Conservation (phyloP, 345 rosid species). For the Rhodomyrtus tomentosa region DNA sequence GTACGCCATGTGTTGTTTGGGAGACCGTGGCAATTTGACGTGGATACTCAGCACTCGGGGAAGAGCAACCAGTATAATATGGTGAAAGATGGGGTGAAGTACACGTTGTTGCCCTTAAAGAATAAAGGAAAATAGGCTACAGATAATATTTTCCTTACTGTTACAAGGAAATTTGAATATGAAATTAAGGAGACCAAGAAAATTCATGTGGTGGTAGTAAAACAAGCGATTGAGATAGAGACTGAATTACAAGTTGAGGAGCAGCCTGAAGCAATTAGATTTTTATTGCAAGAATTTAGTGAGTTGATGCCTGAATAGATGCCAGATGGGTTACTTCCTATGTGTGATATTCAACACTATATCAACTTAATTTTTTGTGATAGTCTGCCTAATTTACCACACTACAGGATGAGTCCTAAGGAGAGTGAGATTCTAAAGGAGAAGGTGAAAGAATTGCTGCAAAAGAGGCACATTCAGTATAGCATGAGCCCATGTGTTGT, state of each 20-base stretch:
- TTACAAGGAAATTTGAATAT: too few relatives aligned
- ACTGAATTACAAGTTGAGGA: too few relatives aligned
- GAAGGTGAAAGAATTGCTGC: not conserved
- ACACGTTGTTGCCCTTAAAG: too few relatives aligned
- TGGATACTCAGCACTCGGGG: too few relatives aligned
- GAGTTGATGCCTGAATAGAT: not conserved
- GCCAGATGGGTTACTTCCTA: not conserved
- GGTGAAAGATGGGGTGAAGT: too few relatives aligned
- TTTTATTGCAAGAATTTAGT: not conserved
- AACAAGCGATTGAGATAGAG: not conserved
- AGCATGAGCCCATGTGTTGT: constrained; percentile 1
- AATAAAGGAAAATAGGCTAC: too few relatives aligned
- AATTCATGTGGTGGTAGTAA: accelerated
- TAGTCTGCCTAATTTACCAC: not conserved
- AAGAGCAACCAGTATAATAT: too few relatives aligned
- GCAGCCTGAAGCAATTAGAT: not conserved
- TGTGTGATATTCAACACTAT: not conserved
- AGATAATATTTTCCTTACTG: not conserved
- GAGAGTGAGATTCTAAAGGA: not conserved
- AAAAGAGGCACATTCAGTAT: not conserved
- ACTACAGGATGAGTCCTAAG: not conserved
- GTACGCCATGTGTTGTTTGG: too few relatives aligned
- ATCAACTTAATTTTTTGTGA: not conserved
- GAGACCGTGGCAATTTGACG: too few relatives aligned
- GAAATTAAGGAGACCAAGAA: accelerated